These are phyloP conservation scores for Suillus weaverae DNA, from an alignment of 768 basidiomycete genomes.

Conservation along the genomic window DNA sequence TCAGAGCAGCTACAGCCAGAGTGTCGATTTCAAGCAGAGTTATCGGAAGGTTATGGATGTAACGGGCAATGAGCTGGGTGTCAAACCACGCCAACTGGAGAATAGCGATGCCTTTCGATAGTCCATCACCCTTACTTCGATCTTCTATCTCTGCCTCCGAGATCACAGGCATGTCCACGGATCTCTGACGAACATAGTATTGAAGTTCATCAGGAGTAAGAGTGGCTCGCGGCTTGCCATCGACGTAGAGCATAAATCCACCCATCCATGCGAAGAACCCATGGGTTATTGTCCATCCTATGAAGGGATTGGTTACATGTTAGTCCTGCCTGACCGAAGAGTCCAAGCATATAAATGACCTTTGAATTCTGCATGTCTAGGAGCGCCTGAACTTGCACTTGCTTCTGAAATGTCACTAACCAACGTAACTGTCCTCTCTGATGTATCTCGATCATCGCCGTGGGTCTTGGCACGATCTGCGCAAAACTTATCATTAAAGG, in stretches of 20 bases:
- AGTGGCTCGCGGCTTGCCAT: background rate
- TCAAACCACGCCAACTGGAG: conserved; percentile 37
- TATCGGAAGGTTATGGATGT: conserved; percentile 20
- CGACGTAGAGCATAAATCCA: conserved; percentile 18
- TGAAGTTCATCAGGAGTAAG: background rate
- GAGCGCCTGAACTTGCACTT: background rate
- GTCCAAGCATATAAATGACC: background rate
- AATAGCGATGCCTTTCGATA: conserved; percentile 32
- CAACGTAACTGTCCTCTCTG: background rate
- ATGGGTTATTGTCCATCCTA: conserved; percentile 12
- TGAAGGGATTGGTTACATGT: background rate
- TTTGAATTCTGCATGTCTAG: background rate
- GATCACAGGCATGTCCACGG: conserved; percentile 1
- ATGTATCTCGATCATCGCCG: background rate
- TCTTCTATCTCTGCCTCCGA: conserved; percentile 26
- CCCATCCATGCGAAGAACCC: conserved; percentile 23
- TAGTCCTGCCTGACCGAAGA: background rate
- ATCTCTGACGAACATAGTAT: background rate
- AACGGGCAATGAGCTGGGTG: conserved; percentile 28
- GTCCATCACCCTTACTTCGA: conserved; percentile 32
- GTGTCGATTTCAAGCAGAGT: conserved; percentile 36
- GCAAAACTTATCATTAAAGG: background rate
- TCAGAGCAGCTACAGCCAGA: conserved; percentile 30
- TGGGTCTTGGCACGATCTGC: background rate
- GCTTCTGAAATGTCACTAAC: background rate